Base-by-base conservation (phyloP, 805 yeast genomes). In the Schwanniomyces polymorphus region DNA sequence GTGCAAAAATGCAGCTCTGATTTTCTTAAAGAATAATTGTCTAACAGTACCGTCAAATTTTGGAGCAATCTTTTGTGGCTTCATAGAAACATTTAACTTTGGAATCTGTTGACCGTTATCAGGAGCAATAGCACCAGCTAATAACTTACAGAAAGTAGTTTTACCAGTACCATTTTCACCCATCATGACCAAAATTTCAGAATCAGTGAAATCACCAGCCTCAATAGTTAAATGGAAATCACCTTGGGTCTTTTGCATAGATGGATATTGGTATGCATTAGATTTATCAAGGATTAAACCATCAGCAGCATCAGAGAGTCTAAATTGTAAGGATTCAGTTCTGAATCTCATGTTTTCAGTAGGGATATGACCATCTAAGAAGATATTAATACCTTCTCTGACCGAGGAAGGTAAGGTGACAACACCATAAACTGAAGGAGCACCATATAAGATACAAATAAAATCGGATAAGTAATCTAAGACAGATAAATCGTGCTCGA, bases 131-230 rank as follows among this genome's bases (percentile, higher is more conserved):
- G 90, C 90, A 64, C 98, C 99, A 18, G 99, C 98, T 61, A 94
- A 78, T 61, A 94, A 76, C 69, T 87, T 88, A 81, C 97, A 92
- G 77, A 94, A 85, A 12, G 99, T 94, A 37, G 99, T 94, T 76
- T 94, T 94, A 78, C 99, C 99, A 16, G 99, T 94, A 76, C 99
- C 99, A 70, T 94, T 94, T 75, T 94, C 99, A 67, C 99, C 99
- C 96, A 94, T 92, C 97, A 94, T 89, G 48, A 94, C 99, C 61
- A 94, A 80, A 60, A 94, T 94, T 76, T 94, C 99, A 38, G 97
- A 88, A 69, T 94, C 96, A 47, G 96, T 85, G 74, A 92, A 94
- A 49, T 86, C 91, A 74, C 99, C 99, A 39, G 81, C 63, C 63
- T 88, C 86, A 50, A 94, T 86, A 48, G 72, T 76, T 67, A 94